Percentiles rank a stretch among this genome's conserved stretches.
These are phyloP conservation scores for Spergularia azorica DNA, from an alignment of 179 eudicot species.

Conservation along the genomic window DNA sequence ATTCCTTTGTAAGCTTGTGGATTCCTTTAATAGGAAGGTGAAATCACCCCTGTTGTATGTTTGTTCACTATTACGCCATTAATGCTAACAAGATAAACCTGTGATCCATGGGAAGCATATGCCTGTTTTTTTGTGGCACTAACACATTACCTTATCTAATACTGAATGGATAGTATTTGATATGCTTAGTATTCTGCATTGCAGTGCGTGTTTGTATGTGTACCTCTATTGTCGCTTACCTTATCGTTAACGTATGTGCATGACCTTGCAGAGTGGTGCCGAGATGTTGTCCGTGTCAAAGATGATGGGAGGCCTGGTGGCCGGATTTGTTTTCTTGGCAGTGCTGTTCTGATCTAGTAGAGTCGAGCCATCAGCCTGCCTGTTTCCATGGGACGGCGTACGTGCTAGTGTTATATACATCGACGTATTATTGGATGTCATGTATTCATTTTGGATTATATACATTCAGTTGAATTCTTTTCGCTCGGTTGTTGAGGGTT, in stretches of 20 bases:
- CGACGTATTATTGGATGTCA: slow-evolving; percentile 24
- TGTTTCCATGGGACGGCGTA: neutral
- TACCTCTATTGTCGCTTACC: too few species aligned
- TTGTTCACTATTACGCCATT: neutral
- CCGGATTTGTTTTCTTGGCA: slow-evolving; percentile 24
- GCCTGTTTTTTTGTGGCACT: too few species aligned
- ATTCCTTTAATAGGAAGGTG: neutral
- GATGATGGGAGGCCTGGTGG: slow-evolving; percentile 26
- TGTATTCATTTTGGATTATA: slow-evolving; percentile 27
- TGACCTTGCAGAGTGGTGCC: slow-evolving; percentile 34
- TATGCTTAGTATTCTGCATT: neutral
- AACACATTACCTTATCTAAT: too few species aligned
- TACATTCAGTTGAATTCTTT: slow-evolving; percentile 34
- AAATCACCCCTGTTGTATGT: neutral
- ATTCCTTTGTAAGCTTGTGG: too few species aligned
- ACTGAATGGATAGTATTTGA: too few species aligned
- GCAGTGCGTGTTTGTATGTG: neutral
- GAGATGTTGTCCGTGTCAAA: slow-evolving; percentile 28
- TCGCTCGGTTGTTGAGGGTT: slow-evolving; percentile 19
- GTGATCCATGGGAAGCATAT: neutral
- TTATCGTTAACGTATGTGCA: neutral
- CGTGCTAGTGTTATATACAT: slow-evolving; percentile 10
- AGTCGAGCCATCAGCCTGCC: neutral
- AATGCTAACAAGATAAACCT: neutral
- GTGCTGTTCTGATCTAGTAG: slow-evolving; percentile 29